phyloP scores from a whole-genome alignment of 345 rosid species.

The Populus nigra region DNA sequence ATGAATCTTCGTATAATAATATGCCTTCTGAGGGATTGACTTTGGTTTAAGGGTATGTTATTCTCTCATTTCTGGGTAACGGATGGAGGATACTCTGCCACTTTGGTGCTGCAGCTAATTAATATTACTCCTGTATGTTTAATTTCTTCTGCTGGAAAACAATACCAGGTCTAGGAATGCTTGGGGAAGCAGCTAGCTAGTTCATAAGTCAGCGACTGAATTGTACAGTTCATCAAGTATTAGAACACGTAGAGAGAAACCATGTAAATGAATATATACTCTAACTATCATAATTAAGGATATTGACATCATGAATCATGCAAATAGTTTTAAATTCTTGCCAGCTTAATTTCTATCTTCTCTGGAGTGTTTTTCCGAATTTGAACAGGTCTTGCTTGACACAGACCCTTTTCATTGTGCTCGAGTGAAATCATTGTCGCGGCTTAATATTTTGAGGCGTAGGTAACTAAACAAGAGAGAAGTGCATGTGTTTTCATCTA shows the following conservation, averaged over 20 bases:
- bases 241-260: not conserved
- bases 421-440: not conserved
- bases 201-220: not conserved
- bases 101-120: not conserved
- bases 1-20: too few species aligned
- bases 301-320: not conserved
- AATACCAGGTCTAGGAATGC: not conserved
- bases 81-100: not conserved
- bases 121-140: not conserved
- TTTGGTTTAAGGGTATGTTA: not conserved
- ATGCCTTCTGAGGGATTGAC: too few species aligned
- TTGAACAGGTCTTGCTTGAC: not conserved
- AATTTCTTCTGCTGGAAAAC: too few species aligned
- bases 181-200: not conserved
- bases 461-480: not conserved
- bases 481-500: not conserved
- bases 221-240: not conserved
- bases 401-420: not conserved
- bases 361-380: not conserved
- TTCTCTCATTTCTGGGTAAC: too few species aligned
- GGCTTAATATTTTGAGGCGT: not conserved
- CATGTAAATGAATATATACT: not conserved
- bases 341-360: not conserved
- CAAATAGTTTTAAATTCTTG: not conserved
- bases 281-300: not conserved